These are phyloP conservation scores for Teratosphaeriaceae sp. DNA, from an alignment of 2,329 filamentous ascomycete species.

Conservation along the genomic window DNA sequence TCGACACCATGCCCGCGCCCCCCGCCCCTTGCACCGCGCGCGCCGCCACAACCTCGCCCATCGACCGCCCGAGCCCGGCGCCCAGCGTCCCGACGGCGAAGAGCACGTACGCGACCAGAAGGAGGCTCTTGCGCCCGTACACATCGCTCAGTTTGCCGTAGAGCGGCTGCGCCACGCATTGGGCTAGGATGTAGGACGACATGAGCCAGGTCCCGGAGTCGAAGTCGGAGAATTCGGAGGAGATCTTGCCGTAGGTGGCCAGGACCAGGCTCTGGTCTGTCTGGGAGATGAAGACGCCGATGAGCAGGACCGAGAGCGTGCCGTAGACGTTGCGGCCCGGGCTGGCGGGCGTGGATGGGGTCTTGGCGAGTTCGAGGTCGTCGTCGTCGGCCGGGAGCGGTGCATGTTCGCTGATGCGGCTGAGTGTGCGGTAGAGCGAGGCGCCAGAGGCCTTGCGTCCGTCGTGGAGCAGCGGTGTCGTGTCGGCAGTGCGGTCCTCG, in stretches of 20 bases:
- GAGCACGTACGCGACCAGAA: constrained; percentile 35
- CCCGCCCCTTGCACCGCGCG: constrained; percentile 39
- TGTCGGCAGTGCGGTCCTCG: neutral
- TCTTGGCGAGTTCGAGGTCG: constrained; percentile 15
- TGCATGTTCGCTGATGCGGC: neutral
- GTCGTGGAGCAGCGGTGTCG: neutral
- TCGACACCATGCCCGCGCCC: constrained; percentile 37
- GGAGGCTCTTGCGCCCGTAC: constrained; percentile 37
- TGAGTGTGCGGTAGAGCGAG: constrained; percentile 2
- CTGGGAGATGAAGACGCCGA: constrained; percentile 59
- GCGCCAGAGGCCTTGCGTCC: neutral
- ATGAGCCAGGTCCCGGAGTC: constrained; percentile 39
- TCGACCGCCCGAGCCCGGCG: constrained; percentile 32
- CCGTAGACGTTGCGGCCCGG: constrained; percentile 16
- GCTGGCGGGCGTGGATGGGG: neutral
- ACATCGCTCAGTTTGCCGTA: constrained; percentile 42
- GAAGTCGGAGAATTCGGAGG: constrained; percentile 40
- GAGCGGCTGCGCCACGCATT: constrained; percentile 35
- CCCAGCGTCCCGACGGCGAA: constrained; percentile 36
- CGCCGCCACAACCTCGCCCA: constrained; percentile 36
- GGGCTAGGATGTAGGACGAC: constrained; percentile 38
- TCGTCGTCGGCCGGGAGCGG: constrained; percentile 16
- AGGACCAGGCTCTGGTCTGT: constrained; percentile 59
- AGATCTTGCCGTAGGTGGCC: constrained; percentile 55
- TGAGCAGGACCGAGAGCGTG: constrained; percentile 25